Percentiles rank a stretch among this genome's conserved stretches.
These are phyloP conservation scores for Erysiphe pulchra DNA, from an alignment of 2,329 filamentous ascomycete genomes.

Conservation along the genomic window DNA sequence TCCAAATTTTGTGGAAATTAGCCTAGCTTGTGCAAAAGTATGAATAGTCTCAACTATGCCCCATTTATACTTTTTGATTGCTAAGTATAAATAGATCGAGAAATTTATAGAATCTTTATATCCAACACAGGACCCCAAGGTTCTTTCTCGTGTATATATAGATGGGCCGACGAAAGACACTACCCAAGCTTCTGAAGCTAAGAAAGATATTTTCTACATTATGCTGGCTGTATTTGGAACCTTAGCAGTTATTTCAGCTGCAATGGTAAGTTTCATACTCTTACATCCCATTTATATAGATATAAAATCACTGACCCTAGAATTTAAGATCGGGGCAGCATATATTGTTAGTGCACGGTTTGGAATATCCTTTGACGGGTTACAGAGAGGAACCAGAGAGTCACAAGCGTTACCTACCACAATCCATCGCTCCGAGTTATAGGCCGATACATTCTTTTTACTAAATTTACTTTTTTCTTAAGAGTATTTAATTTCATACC, in stretches of 20 bases:
- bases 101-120: conserved; percentile 89
- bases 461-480: no score
- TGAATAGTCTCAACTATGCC: conserved; percentile 6
- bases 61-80: not conserved
- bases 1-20: conserved; percentile 79
- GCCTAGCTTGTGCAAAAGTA: conserved; percentile 68
- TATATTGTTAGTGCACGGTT: conserved; percentile 65
- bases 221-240: conserved; percentile 37
- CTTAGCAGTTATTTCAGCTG: conserved; percentile 41
- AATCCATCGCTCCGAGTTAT: not conserved
- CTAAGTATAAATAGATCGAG: conserved; percentile 38
- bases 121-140: conserved; percentile 54
- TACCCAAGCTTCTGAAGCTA: conserved; percentile 28
- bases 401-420: not conserved
- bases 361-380: conserved; percentile 20
- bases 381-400: not conserved
- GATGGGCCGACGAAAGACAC: conserved; percentile 15
- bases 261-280: conserved; percentile 41
- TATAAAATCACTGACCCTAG: not conserved
- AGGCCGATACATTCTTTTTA: not conserved
- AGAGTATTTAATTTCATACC: no score
- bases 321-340: conserved; percentile 41
- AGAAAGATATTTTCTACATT: conserved; percentile 33
- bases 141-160: conserved; percentile 19
- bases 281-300: not conserved